Percentiles rank a stretch among this genome's conserved stretches.
phyloP scores from a whole-genome alignment of 2,329 filamentous ascomycete genomes.

The Fusarium sp. region DNA sequence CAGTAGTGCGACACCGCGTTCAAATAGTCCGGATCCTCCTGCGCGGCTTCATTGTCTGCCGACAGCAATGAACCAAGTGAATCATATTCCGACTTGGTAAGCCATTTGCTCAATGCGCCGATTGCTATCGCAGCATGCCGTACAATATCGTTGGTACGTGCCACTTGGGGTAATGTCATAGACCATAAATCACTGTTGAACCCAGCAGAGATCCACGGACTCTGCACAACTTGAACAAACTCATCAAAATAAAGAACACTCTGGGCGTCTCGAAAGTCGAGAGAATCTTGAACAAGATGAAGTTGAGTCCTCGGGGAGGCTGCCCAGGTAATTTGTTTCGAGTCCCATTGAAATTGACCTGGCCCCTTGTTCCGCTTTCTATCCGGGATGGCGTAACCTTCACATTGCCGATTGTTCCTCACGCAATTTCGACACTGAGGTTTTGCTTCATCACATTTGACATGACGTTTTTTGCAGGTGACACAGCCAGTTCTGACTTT shows the following conservation, averaged over 20 bases:
- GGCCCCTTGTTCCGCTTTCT: conserved; percentile 8
- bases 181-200: conserved; percentile 46
- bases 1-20: conserved; percentile 53
- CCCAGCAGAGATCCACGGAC: conserved; percentile 46
- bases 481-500: conserved; percentile 42
- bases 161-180: conserved; percentile 48
- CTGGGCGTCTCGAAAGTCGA: conserved; percentile 22
- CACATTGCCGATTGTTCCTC: conserved; percentile 28
- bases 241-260: conserved; percentile 47
- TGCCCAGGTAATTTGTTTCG: conserved; percentile 10
- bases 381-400: conserved; percentile 17
- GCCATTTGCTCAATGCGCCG: conserved; percentile 44
- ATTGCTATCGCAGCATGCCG: conserved; percentile 50
- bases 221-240: conserved; percentile 46
- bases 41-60: not conserved
- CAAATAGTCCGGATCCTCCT: conserved; percentile 43
- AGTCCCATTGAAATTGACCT: conserved; percentile 43
- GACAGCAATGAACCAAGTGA: not conserved
- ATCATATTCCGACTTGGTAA: not conserved
- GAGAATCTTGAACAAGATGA: conserved; percentile 14
- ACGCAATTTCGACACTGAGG: conserved; percentile 34
- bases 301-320: conserved; percentile 12
- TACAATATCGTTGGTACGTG: conserved; percentile 43
- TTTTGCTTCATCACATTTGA: conserved; percentile 41
- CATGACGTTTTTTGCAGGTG: conserved; percentile 41